Conservation (phyloP, 495 filamentous ascomycete genomes). For the Ramalina peruviana region DNA sequence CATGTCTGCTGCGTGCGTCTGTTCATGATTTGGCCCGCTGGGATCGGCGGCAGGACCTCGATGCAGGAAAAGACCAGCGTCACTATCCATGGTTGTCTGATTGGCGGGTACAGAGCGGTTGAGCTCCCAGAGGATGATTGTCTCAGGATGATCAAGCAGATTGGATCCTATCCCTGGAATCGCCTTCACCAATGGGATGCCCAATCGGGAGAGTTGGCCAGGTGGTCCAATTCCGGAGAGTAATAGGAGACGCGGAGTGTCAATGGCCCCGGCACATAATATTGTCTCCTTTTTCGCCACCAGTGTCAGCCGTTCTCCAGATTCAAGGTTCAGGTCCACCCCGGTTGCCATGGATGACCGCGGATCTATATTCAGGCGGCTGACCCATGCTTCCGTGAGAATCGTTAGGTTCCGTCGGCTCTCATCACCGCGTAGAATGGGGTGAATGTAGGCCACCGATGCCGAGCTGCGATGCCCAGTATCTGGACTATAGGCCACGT, state of each 20-base stretch:
- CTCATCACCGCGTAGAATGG: slow-evolving; percentile 63
- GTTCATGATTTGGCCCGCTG: slow-evolving; percentile 38
- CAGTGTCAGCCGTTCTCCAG: slow-evolving; percentile 44
- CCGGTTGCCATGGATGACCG: slow-evolving; percentile 33
- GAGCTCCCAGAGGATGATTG: slow-evolving; percentile 74
- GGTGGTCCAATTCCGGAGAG: slow-evolving; percentile 64
- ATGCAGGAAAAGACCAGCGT: slow-evolving; percentile 72
- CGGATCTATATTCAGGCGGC: slow-evolving; percentile 46
- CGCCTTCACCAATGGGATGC: slow-evolving; percentile 55
- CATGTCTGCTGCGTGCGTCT: slow-evolving; percentile 55
- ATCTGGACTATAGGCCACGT: slow-evolving; percentile 69
- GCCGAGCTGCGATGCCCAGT: slow-evolving; percentile 65
- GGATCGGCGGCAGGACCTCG: slow-evolving; percentile 49
- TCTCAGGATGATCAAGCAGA: slow-evolving; percentile 64
- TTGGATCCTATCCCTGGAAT: slow-evolving; percentile 71
- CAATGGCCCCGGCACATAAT: slow-evolving; percentile 63
- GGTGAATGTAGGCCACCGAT: slow-evolving; percentile 76
- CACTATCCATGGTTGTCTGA: slow-evolving; percentile 76
- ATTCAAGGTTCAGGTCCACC: slow-evolving; percentile 51
- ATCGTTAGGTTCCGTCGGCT: slow-evolving; percentile 65
- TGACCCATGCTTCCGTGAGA: slow-evolving; percentile 68
- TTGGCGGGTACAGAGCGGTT: slow-evolving; percentile 58
- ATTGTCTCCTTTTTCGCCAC: slow-evolving; percentile 56
- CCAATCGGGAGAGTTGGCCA: slow-evolving; percentile 45
- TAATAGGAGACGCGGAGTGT: slow-evolving; percentile 60